Percentiles rank a stretch among this genome's conserved stretches.
These are phyloP conservation scores for Biscogniauxia mediterranea DNA, from an alignment of 2,329 filamentous ascomycete species.

Conservation along the genomic window DNA sequence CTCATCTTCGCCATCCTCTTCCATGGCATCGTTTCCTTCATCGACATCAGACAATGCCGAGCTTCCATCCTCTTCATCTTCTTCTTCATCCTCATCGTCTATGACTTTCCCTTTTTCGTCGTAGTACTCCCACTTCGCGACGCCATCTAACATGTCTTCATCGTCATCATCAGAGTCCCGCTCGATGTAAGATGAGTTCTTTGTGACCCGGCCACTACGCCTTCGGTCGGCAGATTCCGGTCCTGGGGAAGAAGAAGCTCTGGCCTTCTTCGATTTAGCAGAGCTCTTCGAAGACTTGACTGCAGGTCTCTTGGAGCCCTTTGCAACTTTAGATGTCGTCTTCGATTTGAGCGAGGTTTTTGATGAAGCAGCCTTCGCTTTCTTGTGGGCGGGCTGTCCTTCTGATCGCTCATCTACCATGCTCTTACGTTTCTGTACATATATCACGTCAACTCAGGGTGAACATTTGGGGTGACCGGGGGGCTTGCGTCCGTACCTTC, in stretches of 20 bases:
- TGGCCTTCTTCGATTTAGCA: slow-evolving; percentile 29
- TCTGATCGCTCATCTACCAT: slow-evolving; percentile 48
- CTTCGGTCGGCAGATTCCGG: slow-evolving; percentile 47
- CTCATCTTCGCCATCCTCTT: slow-evolving; percentile 22
- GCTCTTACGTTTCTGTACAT: slow-evolving; percentile 55
- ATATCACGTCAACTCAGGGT: slow-evolving; percentile 26
- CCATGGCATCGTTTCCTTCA: slow-evolving; percentile 23
- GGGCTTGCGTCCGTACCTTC: slow-evolving; percentile 49
- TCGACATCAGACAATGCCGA: slow-evolving; percentile 8
- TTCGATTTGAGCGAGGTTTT: slow-evolving; percentile 33
- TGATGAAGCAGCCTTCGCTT: slow-evolving; percentile 33
- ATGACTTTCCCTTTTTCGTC: slow-evolving; percentile 36
- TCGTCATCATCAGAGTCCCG: slow-evolving; percentile 58
- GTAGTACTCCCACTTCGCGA: slow-evolving; percentile 57
- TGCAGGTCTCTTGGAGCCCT: slow-evolving; percentile 25
- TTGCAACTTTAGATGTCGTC: slow-evolving; percentile 33
- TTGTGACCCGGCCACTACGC: slow-evolving; percentile 53
- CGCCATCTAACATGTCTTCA: slow-evolving; percentile 61
- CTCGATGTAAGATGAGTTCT: slow-evolving; percentile 52
- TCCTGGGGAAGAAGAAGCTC: slow-evolving; percentile 30
- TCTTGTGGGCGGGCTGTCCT: slow-evolving; percentile 44
- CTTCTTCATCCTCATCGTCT: slow-evolving; percentile 20
- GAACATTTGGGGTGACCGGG: not conserved
- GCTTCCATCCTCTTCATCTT: slow-evolving; percentile 15
- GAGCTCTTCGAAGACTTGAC: slow-evolving; percentile 26